A percentile compares a stretch with the other conserved stretches of the same genome.
Conservation (phyloP, 176 grass and related monocot genomes). For the Musa troglodytarum region DNA sequence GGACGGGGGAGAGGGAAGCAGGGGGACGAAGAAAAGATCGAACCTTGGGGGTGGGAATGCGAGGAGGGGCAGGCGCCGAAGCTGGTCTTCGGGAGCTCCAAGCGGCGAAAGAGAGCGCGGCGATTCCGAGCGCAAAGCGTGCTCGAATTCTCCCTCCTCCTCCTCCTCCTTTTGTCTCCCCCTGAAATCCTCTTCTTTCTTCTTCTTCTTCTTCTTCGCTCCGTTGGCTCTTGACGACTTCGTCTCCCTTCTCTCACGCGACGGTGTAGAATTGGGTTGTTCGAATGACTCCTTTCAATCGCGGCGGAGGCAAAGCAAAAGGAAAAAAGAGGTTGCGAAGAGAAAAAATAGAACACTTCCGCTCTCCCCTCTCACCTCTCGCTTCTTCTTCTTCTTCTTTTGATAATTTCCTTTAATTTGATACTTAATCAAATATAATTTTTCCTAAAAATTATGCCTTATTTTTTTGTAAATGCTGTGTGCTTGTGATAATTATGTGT, state of each 20-base stretch:
- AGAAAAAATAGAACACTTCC: background rate
- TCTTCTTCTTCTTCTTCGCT: background rate
- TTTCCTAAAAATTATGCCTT: no score
- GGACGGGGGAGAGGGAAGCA: background rate
- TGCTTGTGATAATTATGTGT: no score
- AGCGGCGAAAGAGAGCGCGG: background rate
- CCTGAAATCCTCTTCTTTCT: background rate
- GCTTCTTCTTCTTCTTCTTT: background rate
- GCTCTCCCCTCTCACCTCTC: background rate
- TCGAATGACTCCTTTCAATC: slow-evolving; percentile 2
- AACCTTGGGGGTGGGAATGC: background rate
- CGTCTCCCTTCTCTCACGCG: background rate
- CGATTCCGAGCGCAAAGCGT: background rate
- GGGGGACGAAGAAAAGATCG: background rate
- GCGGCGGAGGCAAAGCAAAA: background rate
- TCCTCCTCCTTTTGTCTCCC: background rate
- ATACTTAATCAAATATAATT: no score
- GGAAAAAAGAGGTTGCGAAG: background rate
- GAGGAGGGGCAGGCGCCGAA: background rate
- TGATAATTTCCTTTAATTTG: background rate
- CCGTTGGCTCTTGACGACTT: background rate
- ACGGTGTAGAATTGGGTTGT: background rate
- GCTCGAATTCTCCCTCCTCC: slow-evolving; percentile 6
- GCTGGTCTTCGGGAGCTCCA: slow-evolving; percentile 5
- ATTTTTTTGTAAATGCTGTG: no score